phyloP scores from a whole-genome alignment of 2,329 filamentous ascomycete species.

The Penicillium sp. region DNA sequence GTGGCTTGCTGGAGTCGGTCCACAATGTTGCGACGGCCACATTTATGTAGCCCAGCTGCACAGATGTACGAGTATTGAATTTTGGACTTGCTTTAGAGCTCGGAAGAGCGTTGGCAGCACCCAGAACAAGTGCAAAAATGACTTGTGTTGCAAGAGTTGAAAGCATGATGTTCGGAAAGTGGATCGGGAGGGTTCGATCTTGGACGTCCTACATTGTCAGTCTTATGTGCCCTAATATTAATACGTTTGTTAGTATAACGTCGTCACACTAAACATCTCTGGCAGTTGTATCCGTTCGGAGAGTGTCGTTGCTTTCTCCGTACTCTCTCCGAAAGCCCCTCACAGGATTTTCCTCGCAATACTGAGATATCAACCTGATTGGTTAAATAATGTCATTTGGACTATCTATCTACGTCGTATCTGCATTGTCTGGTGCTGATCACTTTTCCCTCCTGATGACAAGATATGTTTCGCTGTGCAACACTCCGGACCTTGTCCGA shows the following conservation, averaged over 20 bases:
- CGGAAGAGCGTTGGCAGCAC: neutral
- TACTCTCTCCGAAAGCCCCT: neutral
- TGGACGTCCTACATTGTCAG: neutral
- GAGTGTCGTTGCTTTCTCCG: neutral
- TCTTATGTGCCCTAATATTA: neutral
- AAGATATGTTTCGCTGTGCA: neutral
- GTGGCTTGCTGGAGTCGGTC: neutral
- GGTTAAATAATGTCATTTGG: neutral
- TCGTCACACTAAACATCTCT: neutral
- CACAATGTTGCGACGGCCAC: neutral
- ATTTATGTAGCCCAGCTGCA: neutral
- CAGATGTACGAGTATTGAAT: neutral
- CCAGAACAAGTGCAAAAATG: neutral
- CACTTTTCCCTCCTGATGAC: too few relatives aligned
- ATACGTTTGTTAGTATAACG: neutral
- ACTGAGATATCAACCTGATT: neutral
- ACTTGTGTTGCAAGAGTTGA: neutral
- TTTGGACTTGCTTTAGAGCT: neutral
- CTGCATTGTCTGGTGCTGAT: neutral
- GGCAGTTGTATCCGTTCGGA: neutral
- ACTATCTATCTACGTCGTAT: too few relatives aligned
- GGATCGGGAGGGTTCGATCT: neutral
- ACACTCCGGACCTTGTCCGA: neutral
- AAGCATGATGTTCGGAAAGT: neutral
- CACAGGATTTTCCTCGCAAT: neutral